Base-by-base conservation (phyloP, 2,329 filamentous ascomycete species). In the Akanthomyces muscarius region DNA sequence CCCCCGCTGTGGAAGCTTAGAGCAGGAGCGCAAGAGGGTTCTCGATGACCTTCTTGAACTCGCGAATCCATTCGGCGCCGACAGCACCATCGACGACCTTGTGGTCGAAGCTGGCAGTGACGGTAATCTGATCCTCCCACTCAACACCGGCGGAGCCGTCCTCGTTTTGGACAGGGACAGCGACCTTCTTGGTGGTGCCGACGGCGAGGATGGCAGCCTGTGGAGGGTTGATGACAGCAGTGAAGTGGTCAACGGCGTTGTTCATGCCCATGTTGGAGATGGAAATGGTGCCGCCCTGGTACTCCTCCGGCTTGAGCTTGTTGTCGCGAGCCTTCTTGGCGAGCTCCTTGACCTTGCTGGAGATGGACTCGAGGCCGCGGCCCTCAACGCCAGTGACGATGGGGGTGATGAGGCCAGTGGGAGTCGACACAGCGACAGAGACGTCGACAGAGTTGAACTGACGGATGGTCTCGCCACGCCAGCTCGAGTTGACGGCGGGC, bases 241-340 rank as follows among this genome's bases (percentile, higher is more conserved):
- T 98, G 82, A 99, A 99, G 76, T 93, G 87, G 80, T 98, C 93
- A 67, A 99, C 89, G 57, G 95, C 94, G 54, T 88, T 75, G 86
- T 99, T 99, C 95, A 99, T 99, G 79, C 95, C 95, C 95, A 99
- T 96, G 87, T 99, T 99, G 81, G 91, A 96, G 80, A 99, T 98
- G 78, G 94, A 97, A 81, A 99, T 97, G 76, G 92, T 96, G 76
- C 95, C 95, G 63, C 95, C 95, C 84, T 97, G 94, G 87, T 96
- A 99, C 81, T 99, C 93, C 78, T 99, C 94, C 54, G 95, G 95
- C 89, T 98, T 98, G 72, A 99, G 90, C 88, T 98, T 99, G 81
- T 91, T 91, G 71, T 98, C 95, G 66, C 92, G 88, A 66, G 95
- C 95, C 76, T 92, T 91, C 87, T 96, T 97, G 75, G 93, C 93